Evolutionary conservation across 108 stramenopile species (phyloP).

Genomic region (Nitzschia putrida): DNA sequence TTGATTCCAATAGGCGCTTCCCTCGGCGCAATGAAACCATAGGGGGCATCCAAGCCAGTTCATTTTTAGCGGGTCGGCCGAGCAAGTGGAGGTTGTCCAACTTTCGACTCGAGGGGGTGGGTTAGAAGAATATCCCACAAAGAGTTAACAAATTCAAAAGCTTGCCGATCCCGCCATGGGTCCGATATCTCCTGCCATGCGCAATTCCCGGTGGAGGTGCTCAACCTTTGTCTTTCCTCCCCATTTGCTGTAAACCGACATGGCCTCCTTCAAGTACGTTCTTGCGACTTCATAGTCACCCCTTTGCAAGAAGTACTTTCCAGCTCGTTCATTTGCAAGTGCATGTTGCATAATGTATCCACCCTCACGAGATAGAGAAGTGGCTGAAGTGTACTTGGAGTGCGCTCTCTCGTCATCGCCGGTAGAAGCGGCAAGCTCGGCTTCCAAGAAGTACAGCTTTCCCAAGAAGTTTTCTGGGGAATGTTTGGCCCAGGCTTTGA

Average conservation of each 20-base stretch:
- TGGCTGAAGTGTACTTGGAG: conserved; percentile 41
- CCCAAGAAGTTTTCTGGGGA: conserved; percentile 53
- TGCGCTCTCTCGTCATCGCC: conserved; percentile 40
- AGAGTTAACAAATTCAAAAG: no score
- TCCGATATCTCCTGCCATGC: neutral
- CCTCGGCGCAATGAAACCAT: no score
- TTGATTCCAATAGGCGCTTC: no score
- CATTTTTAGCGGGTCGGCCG: no score
- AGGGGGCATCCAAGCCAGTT: no score
- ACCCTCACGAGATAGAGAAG: conserved; percentile 39
- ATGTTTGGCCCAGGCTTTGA: conserved; percentile 41
- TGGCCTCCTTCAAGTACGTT: conserved; percentile 35
- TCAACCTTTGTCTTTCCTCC: conserved; percentile 48
- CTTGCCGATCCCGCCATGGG: neutral
- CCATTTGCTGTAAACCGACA: conserved; percentile 50
- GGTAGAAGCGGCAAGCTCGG: conserved; percentile 44
- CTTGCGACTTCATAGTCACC: conserved; percentile 23
- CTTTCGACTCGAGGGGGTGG: no score
- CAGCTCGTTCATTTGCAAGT: conserved; percentile 49
- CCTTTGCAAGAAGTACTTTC: conserved; percentile 27
- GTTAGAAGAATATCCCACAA: no score
- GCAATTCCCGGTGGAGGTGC: conserved; percentile 27
- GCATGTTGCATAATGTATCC: conserved; percentile 55
- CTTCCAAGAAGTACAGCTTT: conserved; percentile 49
- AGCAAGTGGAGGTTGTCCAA: no score